Evolutionary conservation across 345 rosid genomes (phyloP).

Genomic region (Toxicodendron radicans): DNA sequence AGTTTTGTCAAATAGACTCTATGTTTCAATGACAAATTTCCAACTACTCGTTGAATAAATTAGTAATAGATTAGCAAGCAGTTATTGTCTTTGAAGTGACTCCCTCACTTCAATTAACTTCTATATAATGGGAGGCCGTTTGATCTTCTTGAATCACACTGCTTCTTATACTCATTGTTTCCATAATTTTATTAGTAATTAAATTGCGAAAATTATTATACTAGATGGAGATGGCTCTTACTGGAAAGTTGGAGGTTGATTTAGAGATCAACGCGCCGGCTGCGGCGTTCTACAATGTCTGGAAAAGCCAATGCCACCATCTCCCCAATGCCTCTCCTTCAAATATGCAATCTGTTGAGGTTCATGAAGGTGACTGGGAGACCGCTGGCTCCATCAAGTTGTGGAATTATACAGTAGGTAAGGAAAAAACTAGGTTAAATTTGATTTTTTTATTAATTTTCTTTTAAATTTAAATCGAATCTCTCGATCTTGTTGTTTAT

Average conservation of each 20-base stretch:
- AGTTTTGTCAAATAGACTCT: no score
- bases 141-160: background rate
- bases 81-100: no score
- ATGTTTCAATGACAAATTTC: no score
- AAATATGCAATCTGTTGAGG: slow-evolving; percentile 20
- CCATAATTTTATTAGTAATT: no score
- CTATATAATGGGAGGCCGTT: no score
- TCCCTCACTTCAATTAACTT: no score
- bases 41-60: no score
- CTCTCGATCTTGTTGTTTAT: no score
- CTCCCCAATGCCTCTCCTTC: slow-evolving; percentile 24
- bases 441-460: no score
- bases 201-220: no score
- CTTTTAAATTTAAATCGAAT: no score
- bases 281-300: slow-evolving; percentile 18
- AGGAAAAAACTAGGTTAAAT: background rate
- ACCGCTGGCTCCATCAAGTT: slow-evolving; percentile 27
- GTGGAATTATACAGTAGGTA: slow-evolving; percentile 40
- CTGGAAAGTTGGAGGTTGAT: slow-evolving; percentile 31
- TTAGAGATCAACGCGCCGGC: slow-evolving; percentile 30
- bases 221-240: background rate
- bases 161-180: background rate
- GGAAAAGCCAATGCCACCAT: slow-evolving; percentile 19
- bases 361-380: slow-evolving; percentile 40
- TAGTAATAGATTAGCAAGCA: no score